Evolutionary conservation across 345 rosid genomes (phyloP), one percentile per base, ranked within the genome.

Genomic region (Microcos paniculata): DNA sequence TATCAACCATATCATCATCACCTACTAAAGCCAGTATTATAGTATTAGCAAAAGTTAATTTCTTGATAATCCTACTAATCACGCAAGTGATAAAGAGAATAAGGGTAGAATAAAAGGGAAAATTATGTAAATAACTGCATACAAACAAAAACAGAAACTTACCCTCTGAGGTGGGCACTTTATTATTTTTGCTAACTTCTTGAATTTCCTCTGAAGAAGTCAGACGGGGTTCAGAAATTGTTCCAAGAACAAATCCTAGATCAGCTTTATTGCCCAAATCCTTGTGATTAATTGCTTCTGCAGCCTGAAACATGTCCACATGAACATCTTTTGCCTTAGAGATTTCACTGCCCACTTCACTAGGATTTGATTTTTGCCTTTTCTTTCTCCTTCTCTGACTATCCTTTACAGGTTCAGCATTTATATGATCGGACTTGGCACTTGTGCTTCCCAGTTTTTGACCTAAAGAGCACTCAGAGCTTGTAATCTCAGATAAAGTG

Each of bases 331-430:
- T 57, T 23, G 28, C 40, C 12, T 38, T 55, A 79, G 73, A 57
- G n/a, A 51, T 68, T 35, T 28, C 71, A 61, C 76, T 69, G 67
- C 30, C 73, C 55, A 64, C 83, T 69, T 70, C 78, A 80, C 53
- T 59, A 40, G n/a, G 43, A 76, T 80, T 35, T 68, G 77, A 23
- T 11, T 79, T 55, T 77, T 83, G 78, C 74, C 65, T 80, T 79
- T 76, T 85, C 68, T 76, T 74, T 75, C 76, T 87, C 78, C 23
- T 70, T 38, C 73, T 81, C 33, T 57, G 83, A 62, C 75, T 83
- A 9, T 28, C 62, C 55, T 75, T 56, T 62, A 67, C 69, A 55
- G 28, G 24, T 48, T 19, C 35, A 0, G 21, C 57, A 18, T 57
- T 70, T 13, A 74, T 78, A 35, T 52, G 70, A 11, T 76, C 79